Percentiles rank a stretch among this genome's conserved stretches.
Evolutionary conservation across 352 stramenopile genomes (phyloP).

Genomic region (Pythium sp.): DNA sequence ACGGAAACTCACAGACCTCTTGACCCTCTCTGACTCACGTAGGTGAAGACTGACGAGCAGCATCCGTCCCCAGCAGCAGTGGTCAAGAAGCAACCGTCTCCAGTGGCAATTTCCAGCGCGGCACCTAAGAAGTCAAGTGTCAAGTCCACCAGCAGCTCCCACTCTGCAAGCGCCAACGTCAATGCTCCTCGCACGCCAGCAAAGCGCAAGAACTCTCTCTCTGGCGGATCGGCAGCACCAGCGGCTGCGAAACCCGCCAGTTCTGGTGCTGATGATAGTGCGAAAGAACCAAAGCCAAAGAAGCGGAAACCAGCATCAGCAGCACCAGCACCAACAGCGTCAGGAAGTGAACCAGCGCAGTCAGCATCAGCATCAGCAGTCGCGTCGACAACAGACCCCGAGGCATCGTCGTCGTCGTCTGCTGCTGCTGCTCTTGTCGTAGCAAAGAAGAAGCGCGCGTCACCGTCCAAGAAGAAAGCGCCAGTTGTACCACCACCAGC

Average conservation of each 20-base stretch:
- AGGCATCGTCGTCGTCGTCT: neutral
- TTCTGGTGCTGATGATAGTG: neutral
- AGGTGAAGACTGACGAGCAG: neutral
- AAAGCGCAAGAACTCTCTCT: conserved; percentile 15
- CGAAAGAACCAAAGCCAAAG: conserved; percentile 13
- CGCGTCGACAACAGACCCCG: neutral
- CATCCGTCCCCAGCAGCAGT: neutral
- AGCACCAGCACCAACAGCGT: neutral
- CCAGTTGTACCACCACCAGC: neutral
- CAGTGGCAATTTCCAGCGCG: neutral
- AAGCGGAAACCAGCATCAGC: conserved; percentile 9
- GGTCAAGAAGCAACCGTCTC: conserved; percentile 8
- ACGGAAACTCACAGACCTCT: neutral
- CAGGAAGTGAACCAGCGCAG: neutral
- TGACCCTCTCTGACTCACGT: neutral
- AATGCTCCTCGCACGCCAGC: neutral
- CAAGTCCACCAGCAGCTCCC: neutral
- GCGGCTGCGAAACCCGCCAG: neutral
- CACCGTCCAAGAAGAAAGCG: conserved; percentile 14
- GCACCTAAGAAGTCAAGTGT: neutral
- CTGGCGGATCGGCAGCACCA: neutral
- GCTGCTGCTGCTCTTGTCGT: neutral
- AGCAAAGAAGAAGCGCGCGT: conserved; percentile 11
- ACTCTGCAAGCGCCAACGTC: neutral
- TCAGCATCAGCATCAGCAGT: neutral